These are phyloP conservation scores for Dunaliella salina DNA, from an alignment of 163 green algal genomes.

Conservation along the genomic window DNA sequence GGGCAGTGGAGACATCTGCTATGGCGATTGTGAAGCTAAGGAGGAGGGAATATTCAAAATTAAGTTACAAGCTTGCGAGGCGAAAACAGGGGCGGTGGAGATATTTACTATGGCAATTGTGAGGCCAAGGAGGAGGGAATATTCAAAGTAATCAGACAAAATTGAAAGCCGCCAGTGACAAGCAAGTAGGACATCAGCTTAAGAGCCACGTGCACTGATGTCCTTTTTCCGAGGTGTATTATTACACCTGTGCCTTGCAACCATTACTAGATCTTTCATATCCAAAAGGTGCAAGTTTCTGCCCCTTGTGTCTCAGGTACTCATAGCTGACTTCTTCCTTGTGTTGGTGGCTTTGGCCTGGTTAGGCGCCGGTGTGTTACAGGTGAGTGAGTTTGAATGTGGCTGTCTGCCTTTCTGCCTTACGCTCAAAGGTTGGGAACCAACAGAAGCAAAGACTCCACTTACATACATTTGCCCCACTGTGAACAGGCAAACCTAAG, in stretches of 20 bases:
- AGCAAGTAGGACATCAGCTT: neutral
- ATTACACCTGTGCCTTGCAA: neutral
- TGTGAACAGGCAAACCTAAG: neutral
- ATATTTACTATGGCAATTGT: too few relatives aligned
- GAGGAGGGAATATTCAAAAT: too few relatives aligned
- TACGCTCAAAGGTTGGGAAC: neutral
- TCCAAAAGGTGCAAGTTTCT: neutral
- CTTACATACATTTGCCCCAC: too few relatives aligned
- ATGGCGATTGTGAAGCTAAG: too few relatives aligned
- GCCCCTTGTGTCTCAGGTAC: conserved; percentile 40
- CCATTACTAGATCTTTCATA: neutral
- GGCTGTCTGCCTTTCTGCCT: neutral
- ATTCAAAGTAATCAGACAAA: too few relatives aligned
- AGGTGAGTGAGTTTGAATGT: neutral
- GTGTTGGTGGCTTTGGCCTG: conserved; percentile 67
- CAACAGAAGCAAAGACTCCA: too few relatives aligned
- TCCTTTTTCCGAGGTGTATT: neutral
- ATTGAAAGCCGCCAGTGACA: neutral
- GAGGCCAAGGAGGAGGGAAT: too few relatives aligned
- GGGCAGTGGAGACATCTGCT: too few relatives aligned
- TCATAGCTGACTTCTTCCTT: conserved; percentile 89
- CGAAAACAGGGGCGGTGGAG: too few relatives aligned
- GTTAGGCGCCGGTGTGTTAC: conserved; percentile 58
- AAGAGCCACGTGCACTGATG: neutral
- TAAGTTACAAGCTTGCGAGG: too few relatives aligned